Percentiles rank a stretch among this genome's conserved stretches.
Conservation (phyloP, 768 basidiomycete species). For the Leccinum arenicola region DNA sequence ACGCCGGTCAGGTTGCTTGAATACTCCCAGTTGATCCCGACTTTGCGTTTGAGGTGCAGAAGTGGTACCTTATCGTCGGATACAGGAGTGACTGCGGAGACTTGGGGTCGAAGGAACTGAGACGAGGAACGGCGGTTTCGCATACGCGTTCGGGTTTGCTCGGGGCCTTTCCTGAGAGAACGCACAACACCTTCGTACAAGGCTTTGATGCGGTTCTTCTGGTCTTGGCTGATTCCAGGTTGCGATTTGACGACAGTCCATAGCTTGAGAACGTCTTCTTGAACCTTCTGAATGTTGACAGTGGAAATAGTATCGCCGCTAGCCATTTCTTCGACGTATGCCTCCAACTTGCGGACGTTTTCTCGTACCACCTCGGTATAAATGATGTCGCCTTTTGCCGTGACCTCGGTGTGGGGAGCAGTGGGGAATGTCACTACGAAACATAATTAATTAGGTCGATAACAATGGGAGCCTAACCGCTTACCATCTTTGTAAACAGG, state of each 20-base stretch:
- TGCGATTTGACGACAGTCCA: conserved; percentile 98
- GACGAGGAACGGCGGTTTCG: conserved; percentile 90
- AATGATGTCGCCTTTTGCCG: conserved; percentile 89
- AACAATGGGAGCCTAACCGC: conserved; percentile 25
- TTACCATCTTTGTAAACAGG: conserved; percentile 94
- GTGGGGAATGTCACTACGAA: conserved; percentile 92
- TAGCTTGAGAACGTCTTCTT: conserved; percentile 93
- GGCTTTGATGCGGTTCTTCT: conserved; percentile 93
- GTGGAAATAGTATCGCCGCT: conserved; percentile 84
- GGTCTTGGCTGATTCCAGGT: conserved; percentile 94
- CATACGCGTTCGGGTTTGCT: conserved; percentile 50
- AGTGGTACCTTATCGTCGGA: conserved; percentile 89
- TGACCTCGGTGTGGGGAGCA: conserved; percentile 93
- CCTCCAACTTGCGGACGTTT: conserved; percentile 95
- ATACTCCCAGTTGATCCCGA: conserved; percentile 94
- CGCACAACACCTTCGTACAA: conserved; percentile 96
- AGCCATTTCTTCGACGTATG: conserved; percentile 98
- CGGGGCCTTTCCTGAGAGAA: conserved; percentile 79
- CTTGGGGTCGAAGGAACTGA: conserved; percentile 92
- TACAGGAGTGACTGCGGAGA: conserved; percentile 68
- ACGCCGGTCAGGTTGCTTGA: conserved; percentile 94
- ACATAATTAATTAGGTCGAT: background rate
- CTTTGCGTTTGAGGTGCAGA: conserved; percentile 95
- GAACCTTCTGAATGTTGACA: conserved; percentile 96
- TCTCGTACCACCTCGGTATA: conserved; percentile 95